Evolutionary conservation across 2,329 filamentous ascomycete genomes (phyloP).

Genomic region (Alternaria longipes): DNA sequence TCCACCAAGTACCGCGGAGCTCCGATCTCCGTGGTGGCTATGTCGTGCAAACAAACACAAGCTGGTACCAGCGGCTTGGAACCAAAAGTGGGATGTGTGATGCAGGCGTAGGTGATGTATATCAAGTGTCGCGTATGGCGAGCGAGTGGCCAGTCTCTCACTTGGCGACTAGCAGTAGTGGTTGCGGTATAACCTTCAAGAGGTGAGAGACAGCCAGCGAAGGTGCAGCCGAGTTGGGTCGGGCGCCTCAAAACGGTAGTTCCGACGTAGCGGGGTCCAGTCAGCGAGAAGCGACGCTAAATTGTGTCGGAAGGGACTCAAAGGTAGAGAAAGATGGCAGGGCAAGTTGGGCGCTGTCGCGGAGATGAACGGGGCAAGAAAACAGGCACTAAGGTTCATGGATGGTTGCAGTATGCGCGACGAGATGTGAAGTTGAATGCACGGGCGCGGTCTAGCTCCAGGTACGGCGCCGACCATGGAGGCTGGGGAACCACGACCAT

Average conservation of each 20-base stretch:
- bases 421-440: constrained; percentile 28
- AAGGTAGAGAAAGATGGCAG: not conserved
- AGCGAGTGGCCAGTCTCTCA: constrained; percentile 15
- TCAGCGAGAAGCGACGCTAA: constrained; percentile 14
- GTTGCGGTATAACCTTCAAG: constrained; percentile 25
- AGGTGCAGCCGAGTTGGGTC: constrained; percentile 16
- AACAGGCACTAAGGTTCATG: constrained; percentile 13
- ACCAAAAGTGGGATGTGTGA: not conserved
- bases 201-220: constrained; percentile 28
- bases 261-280: constrained; percentile 36
- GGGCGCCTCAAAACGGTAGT: constrained; percentile 36
- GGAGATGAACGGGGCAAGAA: constrained; percentile 10
- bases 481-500: constrained; percentile 35
- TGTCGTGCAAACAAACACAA: constrained; percentile 8
- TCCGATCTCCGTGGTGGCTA: constrained; percentile 9
- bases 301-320: not conserved
- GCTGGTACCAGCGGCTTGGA: constrained; percentile 10
- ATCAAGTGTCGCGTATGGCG: constrained; percentile 20
- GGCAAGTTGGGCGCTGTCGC: constrained; percentile 10
- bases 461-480: constrained; percentile 30
- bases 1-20: constrained; percentile 5
- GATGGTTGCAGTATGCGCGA: constrained; percentile 18
- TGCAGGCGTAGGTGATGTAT: constrained; percentile 9
- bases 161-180: constrained; percentile 15
- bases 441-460: constrained; percentile 26